Evolutionary conservation across 139 green algal species (phyloP), one percentile per base, ranked within the genome.

Genomic region (Ulvella scutata): DNA sequence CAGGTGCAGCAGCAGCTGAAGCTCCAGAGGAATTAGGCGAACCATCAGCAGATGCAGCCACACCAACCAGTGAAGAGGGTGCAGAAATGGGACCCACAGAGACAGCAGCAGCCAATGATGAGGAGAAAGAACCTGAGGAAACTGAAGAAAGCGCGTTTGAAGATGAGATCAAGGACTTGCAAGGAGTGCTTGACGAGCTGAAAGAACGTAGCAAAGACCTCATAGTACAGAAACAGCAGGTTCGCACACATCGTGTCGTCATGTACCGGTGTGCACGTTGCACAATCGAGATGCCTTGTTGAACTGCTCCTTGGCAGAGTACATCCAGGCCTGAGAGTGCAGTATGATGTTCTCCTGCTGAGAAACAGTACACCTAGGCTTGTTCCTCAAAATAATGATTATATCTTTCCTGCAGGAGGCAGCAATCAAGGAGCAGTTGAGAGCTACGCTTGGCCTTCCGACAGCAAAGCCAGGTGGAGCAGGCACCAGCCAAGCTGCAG

Each of bases 351-450:
- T n/a, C n/a, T n/a, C n/a, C n/a, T n/a, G n/a, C n/a, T n/a, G n/a
- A n/a, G n/a, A n/a, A n/a, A n/a, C n/a, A n/a, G n/a, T n/a, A n/a
- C n/a, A n/a, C n/a, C n/a, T n/a, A n/a, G n/a, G n/a, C n/a, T n/a
- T n/a, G n/a, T n/a, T n/a, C n/a, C n/a, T n/a, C n/a, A n/a, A n/a
- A n/a, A n/a, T n/a, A n/a, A n/a, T n/a, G n/a, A n/a, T n/a, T n/a
- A n/a, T 17, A 59, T 26, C 9, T 23, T 7, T 10, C 33, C 7
- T 67, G 51, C 51, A 67, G 51, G 51, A 67, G 20, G 51, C 51
- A 34, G 51, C 33, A 6, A 67, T 67, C 51, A 67, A 67, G 51
- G 51, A 67, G 51, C 51, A 67, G 51, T 36, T 67, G n/a, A 67
- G 33, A 26, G 51, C 51, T 36, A 26, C 51, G 51, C 31, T 67